A percentile compares a stretch with the other conserved stretches of the same genome.
These are phyloP conservation scores for Backusella tuberculispora DNA, from an alignment of 192 early-diverging fungal species.

Conservation along the genomic window DNA sequence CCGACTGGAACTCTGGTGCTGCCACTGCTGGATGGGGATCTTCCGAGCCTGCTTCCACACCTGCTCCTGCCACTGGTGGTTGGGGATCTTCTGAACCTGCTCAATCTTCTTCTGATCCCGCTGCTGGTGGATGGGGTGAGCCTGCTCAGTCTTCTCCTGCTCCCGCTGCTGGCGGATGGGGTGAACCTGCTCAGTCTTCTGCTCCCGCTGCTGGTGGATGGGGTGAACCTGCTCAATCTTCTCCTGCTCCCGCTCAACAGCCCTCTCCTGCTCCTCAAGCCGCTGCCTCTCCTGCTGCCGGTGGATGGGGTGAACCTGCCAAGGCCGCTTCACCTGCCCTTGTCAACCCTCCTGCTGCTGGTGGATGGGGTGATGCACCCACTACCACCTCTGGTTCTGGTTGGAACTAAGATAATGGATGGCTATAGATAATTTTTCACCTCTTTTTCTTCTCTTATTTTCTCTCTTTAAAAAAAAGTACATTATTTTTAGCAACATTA, in stretches of 20 bases:
- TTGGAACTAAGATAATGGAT: not conserved
- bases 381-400: not conserved
- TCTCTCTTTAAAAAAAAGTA: slow-evolving; percentile 1
- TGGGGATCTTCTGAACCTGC: slow-evolving; percentile 23
- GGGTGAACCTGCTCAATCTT: slow-evolving; percentile 24
- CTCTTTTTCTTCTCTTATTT: not conserved
- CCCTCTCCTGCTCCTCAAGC: not conserved
- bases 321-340: slow-evolving; percentile 24
- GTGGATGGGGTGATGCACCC: slow-evolving; percentile 26
- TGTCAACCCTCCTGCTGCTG: not conserved
- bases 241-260: not conserved
- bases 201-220: slow-evolving; percentile 24
- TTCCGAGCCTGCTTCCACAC: not conserved
- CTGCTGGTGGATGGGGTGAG: slow-evolving; percentile 21
- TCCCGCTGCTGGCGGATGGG: slow-evolving; percentile 12
- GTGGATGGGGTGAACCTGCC: slow-evolving; percentile 17
- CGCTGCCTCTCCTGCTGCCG: slow-evolving; percentile 6
- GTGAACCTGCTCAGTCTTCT: not conserved
- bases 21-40: slow-evolving; percentile 31
- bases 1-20: slow-evolving; percentile 2
- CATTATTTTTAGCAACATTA: not conserved
- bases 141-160: slow-evolving; percentile 22
- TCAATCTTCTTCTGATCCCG: slow-evolving; percentile 14
- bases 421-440: not conserved
- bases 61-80: slow-evolving; percentile 17